Conservation (phyloP, 768 basidiomycete genomes). For the Polyporus arcularius region DNA sequence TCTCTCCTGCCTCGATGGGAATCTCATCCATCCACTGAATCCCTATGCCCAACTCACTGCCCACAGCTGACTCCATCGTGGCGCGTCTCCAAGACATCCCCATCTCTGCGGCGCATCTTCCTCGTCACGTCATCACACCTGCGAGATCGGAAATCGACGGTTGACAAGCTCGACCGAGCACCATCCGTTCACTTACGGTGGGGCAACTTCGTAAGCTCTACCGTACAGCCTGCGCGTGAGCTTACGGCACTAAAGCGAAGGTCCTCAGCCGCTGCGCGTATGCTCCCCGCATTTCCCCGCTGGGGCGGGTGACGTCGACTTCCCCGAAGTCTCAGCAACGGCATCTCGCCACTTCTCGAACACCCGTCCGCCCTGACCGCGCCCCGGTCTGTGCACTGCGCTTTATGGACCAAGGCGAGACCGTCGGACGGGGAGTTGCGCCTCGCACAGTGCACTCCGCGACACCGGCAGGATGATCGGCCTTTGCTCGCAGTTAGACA, state of each 20-base stretch:
- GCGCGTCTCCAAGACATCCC: conserved; percentile 11
- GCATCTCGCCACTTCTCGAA: conserved; percentile 3
- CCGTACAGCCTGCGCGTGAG: too few relatives aligned
- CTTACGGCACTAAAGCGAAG: too few relatives aligned
- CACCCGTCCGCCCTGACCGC: not conserved
- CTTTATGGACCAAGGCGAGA: too few relatives aligned
- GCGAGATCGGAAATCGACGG: not conserved
- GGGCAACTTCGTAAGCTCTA: too few relatives aligned
- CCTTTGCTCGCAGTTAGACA: too few relatives aligned
- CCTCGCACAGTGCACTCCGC: too few relatives aligned
- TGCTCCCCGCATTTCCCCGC: conserved; percentile 14
- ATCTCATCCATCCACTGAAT: conserved; percentile 9
- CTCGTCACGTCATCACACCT: conserved; percentile 14
- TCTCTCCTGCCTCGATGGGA: conserved; percentile 9
- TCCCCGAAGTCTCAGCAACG: conserved; percentile 2
- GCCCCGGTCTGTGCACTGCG: conserved; percentile 1
- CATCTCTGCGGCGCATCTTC: not conserved
- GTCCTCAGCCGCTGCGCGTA: too few relatives aligned
- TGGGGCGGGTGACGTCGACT: conserved; percentile 8
- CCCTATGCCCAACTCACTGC: conserved; percentile 14
- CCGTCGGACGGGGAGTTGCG: too few relatives aligned
- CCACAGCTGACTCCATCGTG: conserved; percentile 20
- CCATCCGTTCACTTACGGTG: not conserved
- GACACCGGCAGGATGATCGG: too few relatives aligned
- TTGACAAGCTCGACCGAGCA: not conserved